These are phyloP conservation scores for Gaultheria prostrata DNA, from an alignment of 148 eudicot species.

Conservation along the genomic window DNA sequence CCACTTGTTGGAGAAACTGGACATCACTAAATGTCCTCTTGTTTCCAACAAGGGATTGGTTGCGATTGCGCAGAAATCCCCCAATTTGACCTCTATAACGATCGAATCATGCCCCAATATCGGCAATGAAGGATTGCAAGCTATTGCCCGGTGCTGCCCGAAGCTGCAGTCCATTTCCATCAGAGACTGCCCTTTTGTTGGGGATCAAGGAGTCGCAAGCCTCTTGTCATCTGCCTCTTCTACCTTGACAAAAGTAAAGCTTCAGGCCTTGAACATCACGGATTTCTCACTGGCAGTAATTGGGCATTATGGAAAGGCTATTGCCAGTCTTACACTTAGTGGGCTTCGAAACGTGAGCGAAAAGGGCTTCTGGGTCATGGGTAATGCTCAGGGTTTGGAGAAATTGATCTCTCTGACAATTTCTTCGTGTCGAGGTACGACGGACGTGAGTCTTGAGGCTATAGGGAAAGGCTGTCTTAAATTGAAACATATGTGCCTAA, in stretches of 20 bases:
- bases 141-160: constrained; percentile 58
- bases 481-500: constrained; percentile 61
- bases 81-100: constrained; percentile 63
- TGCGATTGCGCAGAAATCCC: constrained; percentile 67
- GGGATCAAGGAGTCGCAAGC: constrained; percentile 74
- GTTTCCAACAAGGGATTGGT: constrained; percentile 68
- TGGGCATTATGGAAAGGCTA: constrained; percentile 74
- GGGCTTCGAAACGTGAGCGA: constrained; percentile 64
- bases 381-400: constrained; percentile 64
- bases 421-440: constrained; percentile 62
- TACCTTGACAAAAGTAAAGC: constrained; percentile 59
- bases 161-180: constrained; percentile 62
- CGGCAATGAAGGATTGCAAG: constrained; percentile 65
- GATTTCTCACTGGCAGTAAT: constrained; percentile 81
- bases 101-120: constrained; percentile 71
- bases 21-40: constrained; percentile 59
- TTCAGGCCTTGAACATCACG: constrained; percentile 57
- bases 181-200: constrained; percentile 70
- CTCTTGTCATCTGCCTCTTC: constrained; percentile 48
- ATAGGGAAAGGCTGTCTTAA: constrained; percentile 61
- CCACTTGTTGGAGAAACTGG: constrained; percentile 70
- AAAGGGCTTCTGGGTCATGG: constrained; percentile 92
- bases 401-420: constrained; percentile 47
- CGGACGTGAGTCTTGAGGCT: constrained; percentile 71
- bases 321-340: constrained; percentile 51